Base-by-base conservation (phyloP, 768 basidiomycete genomes). In the Termitomyces sp. region DNA sequence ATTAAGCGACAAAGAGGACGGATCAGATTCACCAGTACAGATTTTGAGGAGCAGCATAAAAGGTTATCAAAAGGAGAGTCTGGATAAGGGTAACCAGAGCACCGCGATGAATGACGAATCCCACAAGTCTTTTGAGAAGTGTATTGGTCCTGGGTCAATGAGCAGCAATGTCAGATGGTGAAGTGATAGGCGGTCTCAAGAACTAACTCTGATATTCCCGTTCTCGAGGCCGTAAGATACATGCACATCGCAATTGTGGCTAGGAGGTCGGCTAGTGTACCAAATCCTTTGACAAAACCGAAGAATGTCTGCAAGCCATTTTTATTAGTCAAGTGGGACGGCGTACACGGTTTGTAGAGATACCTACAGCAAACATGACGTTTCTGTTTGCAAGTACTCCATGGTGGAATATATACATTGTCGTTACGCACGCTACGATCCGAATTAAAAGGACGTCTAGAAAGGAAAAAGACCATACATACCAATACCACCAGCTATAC, bases 231-330 rank as follows among this genome's bases (percentile, higher is more conserved):
- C 0, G 69, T 67, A 5, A 80, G 68, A 40, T 72, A 72, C 3
- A 71, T 56, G 61, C 77, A 78, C 74, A 80, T 75, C 0, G 76
- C 75, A 23, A 73, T 65, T 8, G 77, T 80, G 0, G 79, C 78
- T 10, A 78, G 38, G 19, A 80, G 67, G 56, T 80, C 79, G 3
- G 77, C 75, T 0, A 73, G 47, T 14, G 77, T 73, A 32, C 72
- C 75, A 56, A 77, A 77, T 11, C 75, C 78, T 62, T 79, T 79
- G 1, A 75, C 73, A 2, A 80, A 41, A 4, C 77, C 77, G 50
- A 77, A 77, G 61, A 76, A 74, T 6, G 77, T 64, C 77, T 79
- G 50, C 32, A 14, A 53, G 4, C 32, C 31, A n/a, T 49, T 17
- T 25, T 34, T 9, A 14, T 48, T 16, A 59, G 25, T n/a, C 23